Conservation (phyloP, 371 early-diverging fungal species). For the Zopfochytrium polystomum region DNA sequence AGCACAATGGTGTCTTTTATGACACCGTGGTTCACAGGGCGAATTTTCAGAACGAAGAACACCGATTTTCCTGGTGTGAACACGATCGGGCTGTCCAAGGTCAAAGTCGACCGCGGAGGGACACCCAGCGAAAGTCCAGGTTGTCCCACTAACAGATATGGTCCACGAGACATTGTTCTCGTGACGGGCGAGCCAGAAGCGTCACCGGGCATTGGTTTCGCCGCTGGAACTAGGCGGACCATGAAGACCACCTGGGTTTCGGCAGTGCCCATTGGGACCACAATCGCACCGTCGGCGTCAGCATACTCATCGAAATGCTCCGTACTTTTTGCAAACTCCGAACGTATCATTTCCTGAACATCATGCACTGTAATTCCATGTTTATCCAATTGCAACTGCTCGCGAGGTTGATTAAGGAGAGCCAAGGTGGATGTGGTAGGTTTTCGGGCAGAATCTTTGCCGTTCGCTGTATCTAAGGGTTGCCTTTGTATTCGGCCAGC, state of each 20-base stretch:
- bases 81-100: background rate
- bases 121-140: slow-evolving; percentile 1
- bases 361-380: background rate
- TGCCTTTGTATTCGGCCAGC: background rate
- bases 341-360: background rate
- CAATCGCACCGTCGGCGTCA: background rate
- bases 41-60: background rate
- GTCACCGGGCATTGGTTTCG: background rate
- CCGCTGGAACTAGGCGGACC: background rate
- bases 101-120: background rate
- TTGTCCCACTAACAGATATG: slow-evolving; percentile 7
- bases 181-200: background rate
- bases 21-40: slow-evolving; percentile 5
- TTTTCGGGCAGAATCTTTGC: background rate
- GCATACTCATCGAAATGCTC: background rate
- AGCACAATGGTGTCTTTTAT: slow-evolving; percentile 8
- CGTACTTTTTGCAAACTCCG: background rate
- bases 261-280: background rate
- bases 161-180: background rate
- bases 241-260: background rate
- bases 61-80: background rate
- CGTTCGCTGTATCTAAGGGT: background rate
- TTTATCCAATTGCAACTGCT: background rate
- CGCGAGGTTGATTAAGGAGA: background rate
- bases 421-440: background rate